Percentiles rank a stretch among this genome's conserved stretches.
These are phyloP conservation scores for Fraxinus platypoda DNA, from an alignment of 305 asterid species.

Conservation along the genomic window DNA sequence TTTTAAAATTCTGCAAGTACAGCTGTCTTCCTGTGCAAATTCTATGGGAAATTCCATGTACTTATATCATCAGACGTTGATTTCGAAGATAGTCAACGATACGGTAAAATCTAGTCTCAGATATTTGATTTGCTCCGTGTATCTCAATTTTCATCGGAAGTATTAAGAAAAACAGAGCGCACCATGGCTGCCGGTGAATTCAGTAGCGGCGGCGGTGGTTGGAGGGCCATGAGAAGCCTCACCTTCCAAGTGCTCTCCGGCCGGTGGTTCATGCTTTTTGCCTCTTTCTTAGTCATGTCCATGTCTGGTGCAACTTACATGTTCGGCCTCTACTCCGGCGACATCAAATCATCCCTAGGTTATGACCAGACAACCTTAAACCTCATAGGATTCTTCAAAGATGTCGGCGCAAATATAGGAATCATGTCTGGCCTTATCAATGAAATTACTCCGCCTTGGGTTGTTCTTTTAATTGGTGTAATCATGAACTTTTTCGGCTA, in stretches of 20 bases:
- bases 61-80: too few relatives aligned
- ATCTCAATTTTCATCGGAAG: background rate
- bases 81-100: background rate
- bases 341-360: slow-evolving; percentile 47
- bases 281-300: slow-evolving; percentile 47
- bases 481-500: slow-evolving; percentile 56
- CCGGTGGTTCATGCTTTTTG: slow-evolving; percentile 64
- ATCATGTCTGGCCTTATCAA: slow-evolving; percentile 50
- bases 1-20: too few relatives aligned
- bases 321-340: slow-evolving; percentile 56
- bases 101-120: background rate
- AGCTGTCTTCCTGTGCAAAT: too few relatives aligned
- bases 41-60: too few relatives aligned
- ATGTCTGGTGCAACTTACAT: slow-evolving; percentile 62
- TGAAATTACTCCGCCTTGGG: slow-evolving; percentile 63
- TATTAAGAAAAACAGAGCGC: background rate
- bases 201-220: slow-evolving; percentile 8
- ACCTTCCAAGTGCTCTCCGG: slow-evolving; percentile 33
- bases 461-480: slow-evolving; percentile 48
- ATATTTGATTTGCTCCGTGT: too few relatives aligned
- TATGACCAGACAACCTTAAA: slow-evolving; percentile 62
- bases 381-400: slow-evolving; percentile 59
- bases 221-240: slow-evolving; percentile 19
- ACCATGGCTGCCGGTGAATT: background rate
- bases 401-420: slow-evolving; percentile 57